Evolutionary conservation across 345 rosid genomes (phyloP), one percentile per base, ranked within the genome.

Genomic region (Euphorbia tirucalli): DNA sequence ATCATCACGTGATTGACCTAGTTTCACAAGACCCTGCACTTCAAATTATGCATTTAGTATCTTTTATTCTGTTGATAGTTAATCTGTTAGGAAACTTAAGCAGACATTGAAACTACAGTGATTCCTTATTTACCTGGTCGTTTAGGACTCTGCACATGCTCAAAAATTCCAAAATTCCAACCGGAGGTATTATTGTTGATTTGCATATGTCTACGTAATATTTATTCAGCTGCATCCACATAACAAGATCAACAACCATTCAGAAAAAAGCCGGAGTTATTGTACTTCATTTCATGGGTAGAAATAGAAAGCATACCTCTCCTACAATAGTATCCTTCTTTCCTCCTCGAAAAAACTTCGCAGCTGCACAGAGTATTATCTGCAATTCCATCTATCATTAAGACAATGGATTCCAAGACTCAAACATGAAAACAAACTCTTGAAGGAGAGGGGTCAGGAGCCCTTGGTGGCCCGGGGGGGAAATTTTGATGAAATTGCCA

Each of bases 341-440:
- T 74, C 89, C 83, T 57, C 96, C 87, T 0, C 91, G 91, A 69
- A 95, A 89, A 46, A 77, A 84, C 79, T 85, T 90, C 80, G 85
- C 93, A 52, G 93, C 90, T 61, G 93, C 86, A 77, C 97, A 95
- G 31, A 90, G 84, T 71, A 87, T 84, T 27, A 95, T 87, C 99
- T 92, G 90, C 74, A 74, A 39, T 8, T 30, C 62, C 62, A 48
- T 16, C 44, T 21, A 28, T 49, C 13, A 39, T 41, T 55, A 15
- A 71, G 31, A 64, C 30, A 43, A 7, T 35, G 56, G 25, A 65
- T 59, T 31, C 25, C 18, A 16, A 22, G 3, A 18, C 4, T 62
- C 16, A 13, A 71, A 49, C 61, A 24, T 25, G 15, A 35, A 52
- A 71, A 37, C 24, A 30, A 56, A 9, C 22, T 35, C 30, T 11